Base-by-base conservation (phyloP, 2,329 filamentous ascomycete genomes). In the Fragosphaeria purpurea region DNA sequence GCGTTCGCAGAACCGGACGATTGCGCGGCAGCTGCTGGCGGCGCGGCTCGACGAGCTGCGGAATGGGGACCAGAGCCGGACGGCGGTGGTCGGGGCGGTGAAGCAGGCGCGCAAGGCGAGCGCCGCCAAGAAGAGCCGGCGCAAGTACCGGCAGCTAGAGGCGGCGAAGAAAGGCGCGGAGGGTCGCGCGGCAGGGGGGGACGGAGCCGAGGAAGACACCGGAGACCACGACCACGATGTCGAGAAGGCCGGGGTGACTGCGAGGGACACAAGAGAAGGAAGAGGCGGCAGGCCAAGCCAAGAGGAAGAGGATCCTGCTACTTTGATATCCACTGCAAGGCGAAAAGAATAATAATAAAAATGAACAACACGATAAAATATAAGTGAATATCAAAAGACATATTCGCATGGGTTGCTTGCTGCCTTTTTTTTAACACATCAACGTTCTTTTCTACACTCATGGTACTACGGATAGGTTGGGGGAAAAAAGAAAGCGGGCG, bases 1-100 rank as follows among this genome's bases (percentile, higher is more conserved):
- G 1, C 81, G 88, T 13, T 79, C 79, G 51, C 86, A 95, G 67
- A 98, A 98, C 65, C 80, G 90, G 56, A 90, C 86, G 65, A 84
- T 88, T 55, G 93, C 93, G 10, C 78, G 90, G 41, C 74, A 82
- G 57, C 71, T 95, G 41, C 74, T 96, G 34, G 86, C 86, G 31
- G 82, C 87, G 58, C 80, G 77, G 59, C 70, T 84, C 35, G 93
- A 98, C 65, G 75, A 85, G 57, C 59, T 85, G 38, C 72, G 79
- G 58, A 83, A 88, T 58, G 91, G 91, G 2, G 76, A 81, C 30
- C 69, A 82, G 56, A 86, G 82, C 61, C 72, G 88, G 32, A 74
- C 75, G 9, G 77, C 77, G 41, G 69, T 88, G 35, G 82, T 88
- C 47, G 79, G 73, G 4, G 77, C 77, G 47, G 68, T 75, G 41